phyloP scores from a whole-genome alignment of 495 filamentous ascomycete species.

The Neurospora sp. region DNA sequence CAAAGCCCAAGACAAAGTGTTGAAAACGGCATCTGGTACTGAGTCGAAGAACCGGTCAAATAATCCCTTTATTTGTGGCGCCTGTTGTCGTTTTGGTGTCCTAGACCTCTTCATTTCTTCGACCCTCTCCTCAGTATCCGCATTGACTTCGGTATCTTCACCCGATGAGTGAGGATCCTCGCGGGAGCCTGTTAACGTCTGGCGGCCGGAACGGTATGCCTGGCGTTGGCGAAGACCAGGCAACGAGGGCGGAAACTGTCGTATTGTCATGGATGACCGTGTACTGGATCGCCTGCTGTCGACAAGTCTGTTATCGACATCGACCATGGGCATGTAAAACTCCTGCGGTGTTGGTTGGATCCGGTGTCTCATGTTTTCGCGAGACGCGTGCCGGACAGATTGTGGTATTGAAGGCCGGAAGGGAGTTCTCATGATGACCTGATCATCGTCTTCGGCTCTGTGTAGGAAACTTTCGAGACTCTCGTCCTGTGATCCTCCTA shows the following conservation, averaged over 20 bases:
- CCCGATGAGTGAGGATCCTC: not conserved
- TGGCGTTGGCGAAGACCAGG: constrained; percentile 19
- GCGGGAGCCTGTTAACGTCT: not conserved
- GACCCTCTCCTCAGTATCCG: not conserved
- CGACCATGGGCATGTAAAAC: constrained; percentile 34
- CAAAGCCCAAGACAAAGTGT: constrained; percentile 32
- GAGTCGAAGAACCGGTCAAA: constrained; percentile 12
- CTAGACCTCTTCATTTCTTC: not conserved
- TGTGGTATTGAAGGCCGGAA: constrained; percentile 34
- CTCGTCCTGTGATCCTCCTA: constrained; percentile 36
- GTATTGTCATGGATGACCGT: constrained; percentile 15
- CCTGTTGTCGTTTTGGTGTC: not conserved
- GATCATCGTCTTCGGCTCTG: constrained; percentile 33
- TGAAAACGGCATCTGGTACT: constrained; percentile 18
- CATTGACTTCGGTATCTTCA: not conserved
- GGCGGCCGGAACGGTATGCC: constrained; percentile 2
- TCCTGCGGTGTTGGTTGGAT: constrained; percentile 18
- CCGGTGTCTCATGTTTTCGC: constrained; percentile 21
- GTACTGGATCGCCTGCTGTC: constrained; percentile 12
- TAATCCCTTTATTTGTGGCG: not conserved
- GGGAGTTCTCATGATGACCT: constrained; percentile 31
- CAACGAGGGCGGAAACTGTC: constrained; percentile 7
- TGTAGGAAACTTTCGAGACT: constrained; percentile 32
- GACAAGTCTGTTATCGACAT: constrained; percentile 13
- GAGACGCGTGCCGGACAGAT: constrained; percentile 24